These are phyloP conservation scores for Dimocarpus longan DNA, from an alignment of 345 rosid species.

Conservation along the genomic window DNA sequence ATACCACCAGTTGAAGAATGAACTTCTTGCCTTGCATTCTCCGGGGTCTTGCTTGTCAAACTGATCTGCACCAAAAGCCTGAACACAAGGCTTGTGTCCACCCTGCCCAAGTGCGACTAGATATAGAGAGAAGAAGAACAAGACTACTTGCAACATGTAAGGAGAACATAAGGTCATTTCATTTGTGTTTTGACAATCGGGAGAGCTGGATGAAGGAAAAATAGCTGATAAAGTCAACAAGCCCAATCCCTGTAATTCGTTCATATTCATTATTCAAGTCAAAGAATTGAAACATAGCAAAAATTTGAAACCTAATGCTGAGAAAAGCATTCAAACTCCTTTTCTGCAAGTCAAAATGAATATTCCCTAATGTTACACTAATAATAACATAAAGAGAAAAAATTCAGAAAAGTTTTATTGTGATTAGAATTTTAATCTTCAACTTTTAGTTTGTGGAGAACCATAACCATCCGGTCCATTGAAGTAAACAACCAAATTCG, in stretches of 20 bases:
- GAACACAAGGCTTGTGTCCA: slow-evolving; percentile 87
- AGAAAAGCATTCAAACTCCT: background rate
- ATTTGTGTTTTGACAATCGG: slow-evolving; percentile 32
- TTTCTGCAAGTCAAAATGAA: background rate
- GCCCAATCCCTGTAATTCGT: slow-evolving; percentile 46
- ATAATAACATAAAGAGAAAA: background rate
- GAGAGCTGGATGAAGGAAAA: slow-evolving; percentile 46
- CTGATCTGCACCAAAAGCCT: slow-evolving; percentile 90
- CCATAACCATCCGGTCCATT: background rate
- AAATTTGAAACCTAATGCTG: background rate
- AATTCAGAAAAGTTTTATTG: background rate
- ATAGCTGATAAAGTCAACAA: slow-evolving; percentile 64
- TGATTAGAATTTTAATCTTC: background rate
- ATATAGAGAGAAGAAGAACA: slow-evolving; percentile 54
- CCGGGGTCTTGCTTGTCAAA: slow-evolving; percentile 62
- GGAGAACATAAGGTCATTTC: slow-evolving; percentile 30
- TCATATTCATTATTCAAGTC: background rate
- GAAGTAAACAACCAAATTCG: background rate
- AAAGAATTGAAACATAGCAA: background rate
- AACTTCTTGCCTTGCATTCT: slow-evolving; percentile 55
- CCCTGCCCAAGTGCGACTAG: slow-evolving; percentile 76
- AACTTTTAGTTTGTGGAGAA: background rate
- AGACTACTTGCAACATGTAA: slow-evolving; percentile 32
- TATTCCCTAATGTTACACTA: background rate
- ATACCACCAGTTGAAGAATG: slow-evolving; percentile 88